phyloP scores from a whole-genome alignment of 108 stramenopile genomes.

The Skeletonema grethae region DNA sequence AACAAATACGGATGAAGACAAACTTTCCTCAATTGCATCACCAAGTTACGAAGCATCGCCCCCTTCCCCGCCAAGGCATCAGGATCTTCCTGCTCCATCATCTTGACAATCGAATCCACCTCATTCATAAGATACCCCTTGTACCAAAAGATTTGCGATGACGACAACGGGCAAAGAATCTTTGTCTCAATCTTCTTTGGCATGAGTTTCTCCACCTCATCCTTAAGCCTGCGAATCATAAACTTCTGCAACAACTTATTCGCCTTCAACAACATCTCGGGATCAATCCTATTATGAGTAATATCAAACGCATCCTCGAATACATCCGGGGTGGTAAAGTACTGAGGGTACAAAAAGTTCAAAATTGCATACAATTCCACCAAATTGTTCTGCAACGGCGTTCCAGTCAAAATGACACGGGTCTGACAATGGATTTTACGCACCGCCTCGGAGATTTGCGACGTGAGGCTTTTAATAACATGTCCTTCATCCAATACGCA shows the following conservation, averaged over 20 bases:
- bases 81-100: slow-evolving; percentile 20
- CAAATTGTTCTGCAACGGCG: slow-evolving; percentile 88
- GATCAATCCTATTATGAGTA: slow-evolving; percentile 59
- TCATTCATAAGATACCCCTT: slow-evolving; percentile 74
- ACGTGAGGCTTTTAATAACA: slow-evolving; percentile 63
- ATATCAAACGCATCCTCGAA: slow-evolving; percentile 87
- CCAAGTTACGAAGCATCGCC: slow-evolving; percentile 47
- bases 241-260: slow-evolving; percentile 68
- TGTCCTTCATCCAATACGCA: slow-evolving; percentile 91
- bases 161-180: slow-evolving; percentile 66
- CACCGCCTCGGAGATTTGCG: slow-evolving; percentile 46
- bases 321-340: slow-evolving; percentile 56
- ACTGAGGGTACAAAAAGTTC: slow-evolving; percentile 68
- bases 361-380: slow-evolving; percentile 74
- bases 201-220: slow-evolving; percentile 70
- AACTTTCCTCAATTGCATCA: slow-evolving; percentile 84
- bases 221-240: slow-evolving; percentile 75
- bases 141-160: slow-evolving; percentile 68
- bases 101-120: slow-evolving; percentile 35
- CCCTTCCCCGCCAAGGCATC: slow-evolving; percentile 12
- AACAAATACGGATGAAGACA: slow-evolving; percentile 78
- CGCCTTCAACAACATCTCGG: slow-evolving; percentile 59
- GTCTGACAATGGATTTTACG: slow-evolving; percentile 58
- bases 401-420: slow-evolving; percentile 76
- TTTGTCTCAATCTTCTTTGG: slow-evolving; percentile 78